These are phyloP conservation scores for Leccinum barrowsii DNA, from an alignment of 768 basidiomycete species.

Conservation along the genomic window DNA sequence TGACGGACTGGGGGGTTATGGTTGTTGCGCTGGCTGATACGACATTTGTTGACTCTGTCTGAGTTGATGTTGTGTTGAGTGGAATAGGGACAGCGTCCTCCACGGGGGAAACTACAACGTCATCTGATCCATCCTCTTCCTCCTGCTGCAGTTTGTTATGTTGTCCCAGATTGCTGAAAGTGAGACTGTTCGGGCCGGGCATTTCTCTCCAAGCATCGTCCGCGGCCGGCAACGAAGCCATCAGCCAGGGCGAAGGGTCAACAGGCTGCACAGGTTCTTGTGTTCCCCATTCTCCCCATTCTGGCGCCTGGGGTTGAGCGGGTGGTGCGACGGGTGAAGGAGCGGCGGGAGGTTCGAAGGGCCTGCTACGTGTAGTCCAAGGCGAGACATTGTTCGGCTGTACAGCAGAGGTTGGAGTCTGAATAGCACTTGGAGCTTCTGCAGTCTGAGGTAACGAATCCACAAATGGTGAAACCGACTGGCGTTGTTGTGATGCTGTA, in stretches of 20 bases:
- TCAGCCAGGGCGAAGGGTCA: conserved; percentile 56
- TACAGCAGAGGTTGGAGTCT: conserved; percentile 20
- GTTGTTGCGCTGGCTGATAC: conserved; percentile 1
- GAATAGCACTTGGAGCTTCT: conserved; percentile 17
- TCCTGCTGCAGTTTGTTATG: conserved; percentile 53
- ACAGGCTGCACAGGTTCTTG: conserved; percentile 18
- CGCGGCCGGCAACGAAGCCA: conserved; percentile 42
- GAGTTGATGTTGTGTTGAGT: conserved; percentile 9
- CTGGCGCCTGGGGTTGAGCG: conserved; percentile 26
- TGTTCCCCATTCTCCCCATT: conserved; percentile 44
- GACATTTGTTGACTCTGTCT: conserved; percentile 14
- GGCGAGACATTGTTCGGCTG: conserved; percentile 22
- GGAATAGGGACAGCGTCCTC: conserved; percentile 16
- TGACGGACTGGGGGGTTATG: conserved; percentile 2
- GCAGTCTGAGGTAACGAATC: conserved; percentile 19
- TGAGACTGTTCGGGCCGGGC: conserved; percentile 48
- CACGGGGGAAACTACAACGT: conserved; percentile 15
- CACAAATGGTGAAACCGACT: conserved; percentile 20
- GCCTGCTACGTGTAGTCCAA: conserved; percentile 19
- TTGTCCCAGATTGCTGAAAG: conserved; percentile 55
- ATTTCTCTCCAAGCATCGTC: conserved; percentile 47
- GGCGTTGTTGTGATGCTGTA: conserved; percentile 16
- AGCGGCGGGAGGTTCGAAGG: conserved; percentile 18
- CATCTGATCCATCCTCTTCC: conserved; percentile 22
- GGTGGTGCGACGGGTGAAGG: conserved; percentile 22